Percentiles rank a stretch among this genome's conserved stretches.
These are phyloP conservation scores for Volvariella volvacea DNA, from an alignment of 1,284 basidiomycete species.

Conservation along the genomic window DNA sequence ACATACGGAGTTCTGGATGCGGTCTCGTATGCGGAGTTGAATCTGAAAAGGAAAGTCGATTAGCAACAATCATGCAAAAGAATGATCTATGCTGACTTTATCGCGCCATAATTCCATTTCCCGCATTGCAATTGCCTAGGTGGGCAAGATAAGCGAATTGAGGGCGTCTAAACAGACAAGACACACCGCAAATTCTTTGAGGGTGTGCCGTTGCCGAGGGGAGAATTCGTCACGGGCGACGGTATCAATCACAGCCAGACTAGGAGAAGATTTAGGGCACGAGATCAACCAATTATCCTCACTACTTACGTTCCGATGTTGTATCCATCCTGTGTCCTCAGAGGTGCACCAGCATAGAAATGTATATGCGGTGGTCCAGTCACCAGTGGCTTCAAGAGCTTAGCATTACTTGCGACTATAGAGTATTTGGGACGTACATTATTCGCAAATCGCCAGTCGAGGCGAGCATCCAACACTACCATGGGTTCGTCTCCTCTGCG, in stretches of 20 bases:
- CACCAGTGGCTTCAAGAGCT: slow-evolving; percentile 61
- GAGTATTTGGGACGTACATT: slow-evolving; percentile 43
- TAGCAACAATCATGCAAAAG: neutral
- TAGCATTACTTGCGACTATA: slow-evolving; percentile 4
- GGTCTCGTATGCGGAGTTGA: slow-evolving; percentile 84
- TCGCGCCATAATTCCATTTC: slow-evolving; percentile 95
- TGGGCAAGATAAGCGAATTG: slow-evolving; percentile 1
- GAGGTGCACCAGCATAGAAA: slow-evolving; percentile 89
- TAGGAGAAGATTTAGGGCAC: neutral
- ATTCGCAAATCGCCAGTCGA: slow-evolving; percentile 86
- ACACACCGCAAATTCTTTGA: slow-evolving; percentile 84
- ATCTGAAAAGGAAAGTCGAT: slow-evolving; percentile 41
- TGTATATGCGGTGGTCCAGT: slow-evolving; percentile 61
- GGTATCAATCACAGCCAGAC: slow-evolving; percentile 79
- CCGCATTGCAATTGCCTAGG: slow-evolving; percentile 79
- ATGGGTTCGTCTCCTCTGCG: slow-evolving; percentile 80
- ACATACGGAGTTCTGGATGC: slow-evolving; percentile 81
- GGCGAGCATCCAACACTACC: slow-evolving; percentile 72
- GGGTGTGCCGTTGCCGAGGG: slow-evolving; percentile 82
- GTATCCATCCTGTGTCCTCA: slow-evolving; percentile 84
- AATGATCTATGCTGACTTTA: slow-evolving; percentile 46
- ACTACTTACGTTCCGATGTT: slow-evolving; percentile 75
- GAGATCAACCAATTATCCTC: neutral
- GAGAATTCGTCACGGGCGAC: slow-evolving; percentile 80
- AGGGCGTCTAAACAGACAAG: neutral